Evolutionary conservation across 202 grass and related monocot genomes (phyloP).

Genomic region (Musa balbisiana): DNA sequence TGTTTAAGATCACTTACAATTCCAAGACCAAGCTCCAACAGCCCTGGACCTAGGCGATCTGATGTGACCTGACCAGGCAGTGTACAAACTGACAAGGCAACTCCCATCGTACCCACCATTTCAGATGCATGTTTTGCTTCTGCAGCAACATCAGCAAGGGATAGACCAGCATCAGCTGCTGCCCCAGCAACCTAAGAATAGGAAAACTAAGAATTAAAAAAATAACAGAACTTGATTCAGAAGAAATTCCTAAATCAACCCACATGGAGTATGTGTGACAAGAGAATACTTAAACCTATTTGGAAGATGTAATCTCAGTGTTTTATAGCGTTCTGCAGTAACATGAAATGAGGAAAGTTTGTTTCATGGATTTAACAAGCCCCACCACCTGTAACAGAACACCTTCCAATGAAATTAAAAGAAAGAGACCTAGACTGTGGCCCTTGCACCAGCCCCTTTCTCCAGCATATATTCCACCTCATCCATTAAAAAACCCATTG

Average conservation of each 20-base stretch:
- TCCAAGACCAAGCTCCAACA: constrained; percentile 99
- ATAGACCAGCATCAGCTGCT: constrained; percentile 85
- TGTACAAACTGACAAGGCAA: constrained; percentile 97
- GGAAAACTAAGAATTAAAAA: constrained; percentile 13
- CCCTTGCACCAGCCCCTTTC: too few relatives aligned
- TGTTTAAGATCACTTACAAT: constrained; percentile 49
- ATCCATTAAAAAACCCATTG: too few relatives aligned
- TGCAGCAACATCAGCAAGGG: constrained; percentile 80
- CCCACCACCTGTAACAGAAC: neutral
- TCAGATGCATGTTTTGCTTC: constrained; percentile 93
- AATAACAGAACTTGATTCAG: constrained; percentile 22
- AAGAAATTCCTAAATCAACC: constrained; percentile 1
- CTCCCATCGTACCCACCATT: constrained; percentile 92
- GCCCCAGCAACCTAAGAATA: constrained; percentile 84
- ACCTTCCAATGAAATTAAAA: neutral
- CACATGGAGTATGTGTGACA: too few relatives aligned
- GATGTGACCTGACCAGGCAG: constrained; percentile 93
- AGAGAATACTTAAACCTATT: too few relatives aligned
- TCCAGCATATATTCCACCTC: too few relatives aligned
- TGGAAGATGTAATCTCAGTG: neutral
- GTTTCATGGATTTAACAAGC: neutral
- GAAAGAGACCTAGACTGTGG: neutral
- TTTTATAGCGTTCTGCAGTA: neutral
- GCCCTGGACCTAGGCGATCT: constrained; percentile 75
- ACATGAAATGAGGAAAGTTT: neutral